Percentiles rank a stretch among this genome's conserved stretches.
These are phyloP conservation scores for Spinacia oleracea DNA, from an alignment of 179 eudicot genomes.

Conservation along the genomic window DNA sequence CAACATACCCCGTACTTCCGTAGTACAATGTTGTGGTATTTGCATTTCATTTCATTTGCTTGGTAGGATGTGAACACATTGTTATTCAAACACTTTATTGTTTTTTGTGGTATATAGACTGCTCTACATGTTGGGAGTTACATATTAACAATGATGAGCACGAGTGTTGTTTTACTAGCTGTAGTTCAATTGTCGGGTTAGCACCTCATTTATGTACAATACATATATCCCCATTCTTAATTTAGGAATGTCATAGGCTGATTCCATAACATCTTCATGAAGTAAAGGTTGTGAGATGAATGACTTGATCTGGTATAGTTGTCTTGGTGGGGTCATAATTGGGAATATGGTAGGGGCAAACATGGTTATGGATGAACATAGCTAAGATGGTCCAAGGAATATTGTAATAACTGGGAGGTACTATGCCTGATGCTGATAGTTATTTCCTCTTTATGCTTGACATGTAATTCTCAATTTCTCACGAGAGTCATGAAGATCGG, in stretches of 20 bases:
- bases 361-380: conserved; percentile 88
- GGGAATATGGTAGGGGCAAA: conserved; percentile 98
- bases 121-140: conserved; percentile 82
- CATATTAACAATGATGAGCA: conserved; percentile 89
- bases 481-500: conserved; percentile 39
- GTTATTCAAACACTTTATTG: not conserved
- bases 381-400: conserved; percentile 94
- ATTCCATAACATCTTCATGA: not conserved
- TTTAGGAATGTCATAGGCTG: not conserved
- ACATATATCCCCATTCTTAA: not conserved
- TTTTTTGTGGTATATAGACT: conserved; percentile 37
- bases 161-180: conserved; percentile 57
- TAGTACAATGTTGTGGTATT: not conserved
- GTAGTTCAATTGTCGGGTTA: conserved; percentile 92
- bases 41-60: not conserved
- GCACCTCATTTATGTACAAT: conserved; percentile 15
- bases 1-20: too few species aligned
- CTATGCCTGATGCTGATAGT: not conserved
- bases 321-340: conserved; percentile 95
- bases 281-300: conserved; percentile 85
- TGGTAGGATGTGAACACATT: not conserved
- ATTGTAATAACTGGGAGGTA: conserved; percentile 99
- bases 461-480: too few species aligned
- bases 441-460: not conserved
- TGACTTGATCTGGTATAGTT: conserved; percentile 94